A percentile compares a stretch with the other conserved stretches of the same genome.
phyloP scores from a whole-genome alignment of 441 rosid species.

The Croton setiger region DNA sequence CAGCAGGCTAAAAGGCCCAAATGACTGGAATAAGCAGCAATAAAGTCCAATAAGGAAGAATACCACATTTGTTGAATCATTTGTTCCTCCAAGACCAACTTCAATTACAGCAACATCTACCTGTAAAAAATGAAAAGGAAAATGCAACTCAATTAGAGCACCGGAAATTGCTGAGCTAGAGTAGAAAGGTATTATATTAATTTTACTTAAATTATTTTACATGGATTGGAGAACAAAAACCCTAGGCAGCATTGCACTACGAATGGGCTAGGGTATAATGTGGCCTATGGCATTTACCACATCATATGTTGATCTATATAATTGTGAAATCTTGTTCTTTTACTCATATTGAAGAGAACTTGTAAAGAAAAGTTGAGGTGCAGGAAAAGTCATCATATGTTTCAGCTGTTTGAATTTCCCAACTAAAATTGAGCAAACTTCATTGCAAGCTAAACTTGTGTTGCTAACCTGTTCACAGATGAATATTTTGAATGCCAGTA shows the following conservation, averaged over 20 bases:
- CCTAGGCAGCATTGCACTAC: not conserved
- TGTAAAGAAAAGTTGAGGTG: not conserved
- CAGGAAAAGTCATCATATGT: not conserved
- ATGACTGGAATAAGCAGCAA: not conserved
- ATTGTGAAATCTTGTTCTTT: not conserved
- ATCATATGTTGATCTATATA: not conserved
- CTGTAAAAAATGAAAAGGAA: slow-evolving; percentile 32
- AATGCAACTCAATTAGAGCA: not conserved
- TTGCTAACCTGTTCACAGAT: slow-evolving; percentile 61
- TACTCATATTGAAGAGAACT: not conserved
- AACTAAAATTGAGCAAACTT: slow-evolving; percentile 3
- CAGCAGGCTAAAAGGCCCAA: not conserved
- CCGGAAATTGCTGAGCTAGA: not conserved
- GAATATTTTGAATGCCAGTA: slow-evolving; percentile 83
- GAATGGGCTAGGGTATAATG: not conserved
- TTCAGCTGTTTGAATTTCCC: slow-evolving; percentile 1
- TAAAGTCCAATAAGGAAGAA: slow-evolving; percentile 22
- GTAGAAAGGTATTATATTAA: not conserved
- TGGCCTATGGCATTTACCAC: not conserved
- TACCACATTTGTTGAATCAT: slow-evolving; percentile 87
- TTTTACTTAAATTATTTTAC: not conserved
- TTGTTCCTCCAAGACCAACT: slow-evolving; percentile 82
- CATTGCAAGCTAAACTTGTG: not conserved
- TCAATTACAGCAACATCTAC: slow-evolving; percentile 89
- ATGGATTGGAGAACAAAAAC: not conserved